These are phyloP conservation scores for Pseudopithomyces maydicus DNA, from an alignment of 2,329 filamentous ascomycete species.

Conservation along the genomic window DNA sequence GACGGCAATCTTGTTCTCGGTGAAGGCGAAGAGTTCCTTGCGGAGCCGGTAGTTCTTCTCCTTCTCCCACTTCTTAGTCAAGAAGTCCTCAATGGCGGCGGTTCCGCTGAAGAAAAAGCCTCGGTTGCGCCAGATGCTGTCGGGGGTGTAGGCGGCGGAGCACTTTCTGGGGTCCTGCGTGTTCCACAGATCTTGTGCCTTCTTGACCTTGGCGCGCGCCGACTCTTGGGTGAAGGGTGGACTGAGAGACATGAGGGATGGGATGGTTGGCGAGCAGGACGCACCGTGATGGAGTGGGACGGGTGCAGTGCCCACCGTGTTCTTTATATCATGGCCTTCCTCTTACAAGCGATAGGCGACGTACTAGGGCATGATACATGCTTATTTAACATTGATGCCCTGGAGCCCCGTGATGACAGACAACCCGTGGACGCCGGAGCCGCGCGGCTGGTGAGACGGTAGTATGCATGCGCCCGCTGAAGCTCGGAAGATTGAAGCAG, in stretches of 20 bases:
- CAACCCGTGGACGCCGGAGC: background rate
- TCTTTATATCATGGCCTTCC: background rate
- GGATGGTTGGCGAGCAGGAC: background rate
- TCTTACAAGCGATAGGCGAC: background rate
- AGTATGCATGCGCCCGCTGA: background rate
- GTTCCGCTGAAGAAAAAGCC: conserved; percentile 71
- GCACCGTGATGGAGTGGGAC: background rate
- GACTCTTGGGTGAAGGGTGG: conserved; percentile 79
- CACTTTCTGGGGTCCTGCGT: conserved; percentile 70
- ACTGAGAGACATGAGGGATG: conserved; percentile 48
- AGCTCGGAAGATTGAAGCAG: background rate
- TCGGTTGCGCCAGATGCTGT: conserved; percentile 82
- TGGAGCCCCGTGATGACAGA: background rate
- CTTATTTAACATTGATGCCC: background rate
- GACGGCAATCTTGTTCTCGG: conserved; percentile 77
- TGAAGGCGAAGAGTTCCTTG: conserved; percentile 83
- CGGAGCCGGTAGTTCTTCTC: conserved; percentile 75
- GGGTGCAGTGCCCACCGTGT: background rate
- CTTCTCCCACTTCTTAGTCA: conserved; percentile 74
- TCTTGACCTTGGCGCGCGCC: conserved; percentile 78
- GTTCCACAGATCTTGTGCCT: conserved; percentile 84
- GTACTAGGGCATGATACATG: background rate
- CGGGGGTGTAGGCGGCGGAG: conserved; percentile 74
- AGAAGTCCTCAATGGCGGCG: conserved; percentile 68
- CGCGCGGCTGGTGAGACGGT: background rate